phyloP scores from a whole-genome alignment of 2,329 filamentous ascomycete genomes.

The Colletotrichum zoysiae region DNA sequence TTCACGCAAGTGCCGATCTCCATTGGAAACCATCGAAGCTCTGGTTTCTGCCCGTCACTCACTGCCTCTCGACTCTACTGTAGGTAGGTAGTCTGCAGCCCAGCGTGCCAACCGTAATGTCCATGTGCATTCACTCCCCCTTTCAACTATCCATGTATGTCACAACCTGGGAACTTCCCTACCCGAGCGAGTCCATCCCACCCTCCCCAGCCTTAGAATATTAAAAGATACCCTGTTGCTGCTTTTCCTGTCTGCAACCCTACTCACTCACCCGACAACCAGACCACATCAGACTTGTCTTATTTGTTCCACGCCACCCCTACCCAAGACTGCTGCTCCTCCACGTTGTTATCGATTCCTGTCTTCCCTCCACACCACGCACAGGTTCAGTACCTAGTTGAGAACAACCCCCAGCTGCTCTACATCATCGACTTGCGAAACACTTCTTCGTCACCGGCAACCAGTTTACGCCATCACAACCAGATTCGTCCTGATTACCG shows the following conservation, averaged over 20 bases:
- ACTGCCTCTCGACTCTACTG: not conserved
- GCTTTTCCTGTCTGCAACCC: conserved; percentile 10
- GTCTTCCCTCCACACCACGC: conserved; percentile 4
- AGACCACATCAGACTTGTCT: conserved; percentile 21
- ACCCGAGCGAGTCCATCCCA: conserved; percentile 17
- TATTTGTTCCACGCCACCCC: conserved; percentile 36
- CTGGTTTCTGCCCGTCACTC: conserved; percentile 11
- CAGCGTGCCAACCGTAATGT: not conserved
- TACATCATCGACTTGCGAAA: conserved; percentile 1
- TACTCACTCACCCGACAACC: conserved; percentile 39
- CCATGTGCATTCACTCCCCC: conserved; percentile 13
- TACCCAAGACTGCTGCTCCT: not conserved
- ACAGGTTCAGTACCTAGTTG: conserved; percentile 10
- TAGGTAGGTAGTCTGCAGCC: not conserved
- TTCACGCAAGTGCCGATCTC: conserved; percentile 43
- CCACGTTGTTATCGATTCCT: not conserved
- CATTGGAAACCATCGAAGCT: conserved; percentile 38
- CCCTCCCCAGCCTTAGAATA: conserved; percentile 11
- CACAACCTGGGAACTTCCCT: conserved; percentile 11
- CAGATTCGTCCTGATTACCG: conserved; percentile 9
- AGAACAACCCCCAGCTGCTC: conserved; percentile 1
- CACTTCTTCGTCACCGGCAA: conserved; percentile 4
- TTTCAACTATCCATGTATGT: conserved; percentile 18
- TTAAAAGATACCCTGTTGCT: conserved; percentile 38
- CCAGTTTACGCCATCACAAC: conserved; percentile 16